A percentile compares a stretch with the other conserved stretches of the same genome.
Evolutionary conservation across 1,284 basidiomycete species (phyloP).

Genomic region (Puccinia sorghi): DNA sequence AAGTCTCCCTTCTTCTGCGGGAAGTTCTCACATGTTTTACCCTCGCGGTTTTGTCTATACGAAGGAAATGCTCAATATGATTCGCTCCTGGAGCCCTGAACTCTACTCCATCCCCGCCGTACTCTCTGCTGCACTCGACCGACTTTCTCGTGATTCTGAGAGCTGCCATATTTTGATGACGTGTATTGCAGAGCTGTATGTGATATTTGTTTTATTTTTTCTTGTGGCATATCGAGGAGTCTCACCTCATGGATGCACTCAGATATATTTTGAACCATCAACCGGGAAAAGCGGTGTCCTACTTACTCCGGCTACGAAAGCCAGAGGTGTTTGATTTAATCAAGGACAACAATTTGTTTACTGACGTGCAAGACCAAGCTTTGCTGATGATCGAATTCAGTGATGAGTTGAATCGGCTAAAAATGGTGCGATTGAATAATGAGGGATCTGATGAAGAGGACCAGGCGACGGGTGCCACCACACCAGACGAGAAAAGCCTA

Average conservation of each 20-base stretch:
- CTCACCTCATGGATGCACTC: constrained; percentile 42
- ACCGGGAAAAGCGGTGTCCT: constrained; percentile 88
- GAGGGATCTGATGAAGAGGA: background rate
- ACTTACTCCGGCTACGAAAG: constrained; percentile 78
- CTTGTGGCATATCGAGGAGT: background rate
- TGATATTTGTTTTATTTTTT: constrained; percentile 53
- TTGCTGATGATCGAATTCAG: constrained; percentile 91
- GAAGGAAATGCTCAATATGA: constrained; percentile 73
- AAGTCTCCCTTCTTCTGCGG: background rate
- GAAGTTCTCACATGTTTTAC: background rate
- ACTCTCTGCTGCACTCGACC: constrained; percentile 80
- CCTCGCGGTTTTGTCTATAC: background rate
- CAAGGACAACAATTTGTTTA: constrained; percentile 88
- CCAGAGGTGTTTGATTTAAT: constrained; percentile 94
- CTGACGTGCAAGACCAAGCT: constrained; percentile 90
- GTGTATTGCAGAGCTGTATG: constrained; percentile 81
- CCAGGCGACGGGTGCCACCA: background rate
- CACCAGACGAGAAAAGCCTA: constrained; percentile 52
- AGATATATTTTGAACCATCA: constrained; percentile 84
- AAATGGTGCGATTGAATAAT: background rate
- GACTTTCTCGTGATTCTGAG: constrained; percentile 68
- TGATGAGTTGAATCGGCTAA: constrained; percentile 70
- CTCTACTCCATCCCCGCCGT: constrained; percentile 87
- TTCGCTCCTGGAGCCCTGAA: constrained; percentile 83
- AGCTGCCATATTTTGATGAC: constrained; percentile 75